Conservation (phyloP, 768 basidiomycete genomes). For the Agaricus subrufescens region DNA sequence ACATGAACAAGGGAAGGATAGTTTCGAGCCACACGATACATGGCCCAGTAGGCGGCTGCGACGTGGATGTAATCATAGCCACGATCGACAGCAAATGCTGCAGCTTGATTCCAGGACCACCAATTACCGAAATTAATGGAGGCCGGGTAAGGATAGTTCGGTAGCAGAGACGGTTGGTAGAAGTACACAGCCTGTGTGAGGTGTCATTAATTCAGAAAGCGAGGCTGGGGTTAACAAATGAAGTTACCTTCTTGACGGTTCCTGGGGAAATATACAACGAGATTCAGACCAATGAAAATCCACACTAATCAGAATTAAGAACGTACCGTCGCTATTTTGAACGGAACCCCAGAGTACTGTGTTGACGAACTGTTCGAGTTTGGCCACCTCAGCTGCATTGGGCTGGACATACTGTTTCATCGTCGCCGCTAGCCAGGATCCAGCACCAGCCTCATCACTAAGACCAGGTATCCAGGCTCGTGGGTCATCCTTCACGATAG, state of each 20-base stretch:
- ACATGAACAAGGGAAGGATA: constrained; percentile 44
- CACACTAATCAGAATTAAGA: neutral
- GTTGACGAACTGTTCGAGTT: constrained; percentile 46
- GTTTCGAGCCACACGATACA: constrained; percentile 55
- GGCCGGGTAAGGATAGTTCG: constrained; percentile 44
- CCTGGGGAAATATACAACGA: constrained; percentile 20
- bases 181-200: constrained; percentile 40
- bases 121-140: constrained; percentile 47
- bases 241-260: constrained; percentile 46
- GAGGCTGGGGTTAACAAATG: neutral
- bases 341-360: constrained; percentile 44
- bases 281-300: neutral
- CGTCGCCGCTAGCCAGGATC: constrained; percentile 50
- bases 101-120: constrained; percentile 54
- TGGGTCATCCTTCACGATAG: constrained; percentile 44
- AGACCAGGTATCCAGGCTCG: constrained; percentile 58
- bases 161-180: constrained; percentile 41
- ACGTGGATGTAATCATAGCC: constrained; percentile 53
- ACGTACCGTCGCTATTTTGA: constrained; percentile 42
- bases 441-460: constrained; percentile 58
- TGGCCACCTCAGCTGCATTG: constrained; percentile 45
- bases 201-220: neutral
- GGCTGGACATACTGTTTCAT: constrained; percentile 57
- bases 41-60: constrained; percentile 47
- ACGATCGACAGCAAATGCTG: constrained; percentile 41